Evolutionary conservation across 2,329 filamentous ascomycete genomes (phyloP).

Genomic region (Xylariaceae sp.): DNA sequence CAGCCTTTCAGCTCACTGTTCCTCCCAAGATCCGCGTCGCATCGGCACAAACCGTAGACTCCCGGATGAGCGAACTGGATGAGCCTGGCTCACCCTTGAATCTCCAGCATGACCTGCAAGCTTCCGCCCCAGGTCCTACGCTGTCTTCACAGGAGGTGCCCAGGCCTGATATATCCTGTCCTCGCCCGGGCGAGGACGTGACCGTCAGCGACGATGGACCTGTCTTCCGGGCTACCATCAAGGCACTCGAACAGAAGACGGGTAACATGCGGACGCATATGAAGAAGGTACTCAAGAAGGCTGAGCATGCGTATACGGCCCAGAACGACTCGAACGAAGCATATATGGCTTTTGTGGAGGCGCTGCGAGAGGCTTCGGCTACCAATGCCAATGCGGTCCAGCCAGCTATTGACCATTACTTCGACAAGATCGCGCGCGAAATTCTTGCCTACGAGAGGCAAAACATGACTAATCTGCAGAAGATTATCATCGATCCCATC

Average conservation of each 20-base stretch:
- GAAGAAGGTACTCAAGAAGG: constrained; percentile 91
- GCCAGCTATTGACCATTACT: constrained; percentile 94
- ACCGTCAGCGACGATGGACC: constrained; percentile 85
- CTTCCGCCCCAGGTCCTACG: constrained; percentile 11
- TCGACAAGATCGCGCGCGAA: constrained; percentile 90
- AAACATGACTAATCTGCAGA: constrained; percentile 79
- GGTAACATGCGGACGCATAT: constrained; percentile 88
- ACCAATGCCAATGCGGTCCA: constrained; percentile 97
- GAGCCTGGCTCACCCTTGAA: constrained; percentile 49
- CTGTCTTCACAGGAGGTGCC: constrained; percentile 42
- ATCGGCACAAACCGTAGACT: constrained; percentile 82
- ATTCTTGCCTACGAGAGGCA: constrained; percentile 81
- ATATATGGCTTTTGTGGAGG: constrained; percentile 73
- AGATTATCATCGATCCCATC: constrained; percentile 89
- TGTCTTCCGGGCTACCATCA: constrained; percentile 93
- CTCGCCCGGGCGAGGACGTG: constrained; percentile 78
- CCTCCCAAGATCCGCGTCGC: constrained; percentile 73
- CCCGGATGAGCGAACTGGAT: constrained; percentile 67
- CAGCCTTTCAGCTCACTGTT: constrained; percentile 63
- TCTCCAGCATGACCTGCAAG: constrained; percentile 28
- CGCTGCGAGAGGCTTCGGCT: constrained; percentile 76
- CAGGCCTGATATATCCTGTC: constrained; percentile 82
- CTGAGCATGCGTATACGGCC: constrained; percentile 77
- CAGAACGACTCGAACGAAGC: constrained; percentile 83
- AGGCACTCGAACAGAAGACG: constrained; percentile 91